Evolutionary conservation across 148 eudicot genomes (phyloP), one percentile per base, ranked within the genome.

Genomic region (Dysphania ambrosioides): DNA sequence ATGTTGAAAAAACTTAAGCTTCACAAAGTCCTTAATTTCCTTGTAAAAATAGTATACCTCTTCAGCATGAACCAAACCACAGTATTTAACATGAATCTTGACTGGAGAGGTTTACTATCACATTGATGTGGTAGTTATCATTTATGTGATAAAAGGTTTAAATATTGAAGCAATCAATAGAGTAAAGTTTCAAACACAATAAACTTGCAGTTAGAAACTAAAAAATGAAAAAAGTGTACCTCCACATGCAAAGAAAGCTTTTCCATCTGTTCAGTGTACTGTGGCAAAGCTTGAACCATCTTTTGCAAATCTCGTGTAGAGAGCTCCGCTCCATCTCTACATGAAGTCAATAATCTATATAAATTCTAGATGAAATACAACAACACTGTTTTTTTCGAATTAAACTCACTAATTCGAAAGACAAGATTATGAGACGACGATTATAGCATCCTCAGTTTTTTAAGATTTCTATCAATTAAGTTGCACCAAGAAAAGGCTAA

Each of bases 251-350:
- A 67, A 77, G 99, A 88, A 75, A 95, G 92, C 80, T 81, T 92
- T n/a, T 89, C 93, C 90, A 88, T 88, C 79, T 86, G 90, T 83
- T 95, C 97, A 63, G 89, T 90, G 73, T 95, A 95, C 63, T 92
- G 91, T 32, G 99, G 99, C 82, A 95, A 83, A 79, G 99, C 97
- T 83, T 92, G 97, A 78, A 95, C 97, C 97, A 95, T 90, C 76
- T 92, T 95, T 77, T 95, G 99, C 89, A 95, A 78, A 81, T 95
- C 99, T 66, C 97, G 77, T 29, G 97, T 92, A 29, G 99, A 92
- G 77, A 95, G 74, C 79, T 92, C 99, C 44, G 77, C 77, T 78
- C 97, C 89, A 82, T 92, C 93, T 85, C 99, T 95, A 58, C 82
- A 83, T 69, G 74, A 66, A 73, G 61, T 67, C 75, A 81, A 36